Conservation (phyloP, 2,329 filamentous ascomycete genomes). For the Rugonectria rugulosa region DNA sequence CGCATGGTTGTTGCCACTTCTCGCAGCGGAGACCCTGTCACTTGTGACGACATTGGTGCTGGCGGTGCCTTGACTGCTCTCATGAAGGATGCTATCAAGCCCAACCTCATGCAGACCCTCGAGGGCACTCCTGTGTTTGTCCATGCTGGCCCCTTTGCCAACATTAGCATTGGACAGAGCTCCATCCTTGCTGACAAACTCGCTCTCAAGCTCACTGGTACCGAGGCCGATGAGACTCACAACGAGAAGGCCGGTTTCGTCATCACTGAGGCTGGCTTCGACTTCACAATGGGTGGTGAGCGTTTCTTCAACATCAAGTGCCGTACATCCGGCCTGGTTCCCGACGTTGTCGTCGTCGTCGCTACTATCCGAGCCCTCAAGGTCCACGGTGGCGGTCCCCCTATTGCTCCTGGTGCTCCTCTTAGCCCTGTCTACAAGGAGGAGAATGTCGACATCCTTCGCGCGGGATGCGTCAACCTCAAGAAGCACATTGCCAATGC, state of each 20-base stretch:
- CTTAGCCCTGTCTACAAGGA: slow-evolving; percentile 89
- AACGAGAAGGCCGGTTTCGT: slow-evolving; percentile 87
- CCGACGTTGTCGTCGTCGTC: slow-evolving; percentile 93
- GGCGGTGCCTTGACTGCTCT: slow-evolving; percentile 91
- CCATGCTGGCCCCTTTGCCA: slow-evolving; percentile 96
- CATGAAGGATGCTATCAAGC: slow-evolving; percentile 99
- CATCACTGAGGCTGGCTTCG: slow-evolving; percentile 96
- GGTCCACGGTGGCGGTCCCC: slow-evolving; percentile 95
- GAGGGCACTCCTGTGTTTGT: slow-evolving; percentile 98
- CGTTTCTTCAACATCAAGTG: slow-evolving; percentile 99
- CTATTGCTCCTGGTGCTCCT: slow-evolving; percentile 85
- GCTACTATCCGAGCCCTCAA: slow-evolving; percentile 96
- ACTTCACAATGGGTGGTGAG: slow-evolving; percentile 99
- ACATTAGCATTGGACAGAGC: slow-evolving; percentile 97
- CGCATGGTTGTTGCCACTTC: slow-evolving; percentile 96
- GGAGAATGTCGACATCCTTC: slow-evolving; percentile 92
- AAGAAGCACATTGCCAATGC: slow-evolving; percentile 96
- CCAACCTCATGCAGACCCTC: slow-evolving; percentile 97
- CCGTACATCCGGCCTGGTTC: slow-evolving; percentile 88
- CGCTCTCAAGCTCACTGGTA: slow-evolving; percentile 93
- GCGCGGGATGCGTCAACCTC: slow-evolving; percentile 90
- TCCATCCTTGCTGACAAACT: slow-evolving; percentile 95
- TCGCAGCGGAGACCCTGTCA: slow-evolving; percentile 84
- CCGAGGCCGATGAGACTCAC: slow-evolving; percentile 88
- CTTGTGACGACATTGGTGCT: slow-evolving; percentile 93